Base-by-base conservation (phyloP, 2,329 filamentous ascomycete genomes). In the Pseudovirgaria hyperparasitica region DNA sequence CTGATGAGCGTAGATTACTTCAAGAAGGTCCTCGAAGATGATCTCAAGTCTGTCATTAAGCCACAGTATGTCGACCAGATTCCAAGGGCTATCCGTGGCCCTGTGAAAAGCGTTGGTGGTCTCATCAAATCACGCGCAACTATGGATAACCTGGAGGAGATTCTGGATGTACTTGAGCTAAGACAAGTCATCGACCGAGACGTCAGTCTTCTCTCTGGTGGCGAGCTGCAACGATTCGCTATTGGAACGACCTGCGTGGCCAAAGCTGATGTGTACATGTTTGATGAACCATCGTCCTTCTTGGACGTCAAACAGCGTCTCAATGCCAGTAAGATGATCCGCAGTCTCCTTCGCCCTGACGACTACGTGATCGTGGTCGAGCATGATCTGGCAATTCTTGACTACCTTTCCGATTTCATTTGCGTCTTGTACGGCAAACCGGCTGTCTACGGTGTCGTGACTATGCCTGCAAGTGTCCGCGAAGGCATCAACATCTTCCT, bases 401-500 rank as follows among this genome's bases (percentile, higher is more conserved):
- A 98, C 58, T 98, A 98, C 51, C 82, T 98, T 30, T 98, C 90
- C 30, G 90, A 98, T 59, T 98, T 90, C 58, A 84, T 98, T 47
- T 98, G 90, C 52, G 84, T 94, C 34, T 76, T 98, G 8, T 98
- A 98, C 60, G 92, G 90, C 42, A 76, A 80, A 59, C 90, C 90
- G 19, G 90, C 90, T 24, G 76, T 94, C 23, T 98, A 98, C 46
- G 90, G 90, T 75, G 90, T 98, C 26, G 90, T 98, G 25, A 96
- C 90, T 15, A 72, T 96, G 13, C 90, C 90, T 26, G 72, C 90
- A 46, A 96, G 90, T 4, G 90, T 98, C 33, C 84, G 90, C 51
- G 90, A 98, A 72, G 90, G 86, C 58, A 94, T 96, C 75, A 96
- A 94, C 55, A 92, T 96, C 54, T 98, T 96, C 76, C 68, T 98